phyloP scores from a whole-genome alignment of 257 asterid species.

The Ballota nigra region DNA sequence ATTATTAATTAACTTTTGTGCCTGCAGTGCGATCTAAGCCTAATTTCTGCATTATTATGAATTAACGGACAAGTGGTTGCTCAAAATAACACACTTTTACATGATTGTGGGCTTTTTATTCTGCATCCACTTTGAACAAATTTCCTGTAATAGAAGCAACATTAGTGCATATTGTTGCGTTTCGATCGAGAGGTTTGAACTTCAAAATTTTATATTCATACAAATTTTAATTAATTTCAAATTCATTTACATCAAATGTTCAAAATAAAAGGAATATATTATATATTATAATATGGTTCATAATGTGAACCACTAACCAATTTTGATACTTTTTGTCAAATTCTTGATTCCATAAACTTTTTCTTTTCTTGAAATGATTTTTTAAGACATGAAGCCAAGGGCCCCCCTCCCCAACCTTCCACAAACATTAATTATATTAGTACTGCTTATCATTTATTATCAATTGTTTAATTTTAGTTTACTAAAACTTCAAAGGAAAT shows the following conservation, averaged over 20 bases:
- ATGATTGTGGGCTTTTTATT: not conserved
- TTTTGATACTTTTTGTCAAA: no score
- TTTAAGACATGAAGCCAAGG: no score
- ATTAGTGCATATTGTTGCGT: not conserved
- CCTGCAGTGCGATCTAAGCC: slow-evolving; percentile 20
- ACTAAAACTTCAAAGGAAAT: no score
- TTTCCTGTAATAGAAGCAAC: slow-evolving; percentile 14
- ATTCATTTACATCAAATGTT: not conserved
- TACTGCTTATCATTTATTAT: no score
- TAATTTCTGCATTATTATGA: slow-evolving; percentile 3
- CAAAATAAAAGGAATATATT: no score
- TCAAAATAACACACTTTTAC: not conserved
- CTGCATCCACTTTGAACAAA: not conserved
- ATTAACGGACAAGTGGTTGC: slow-evolving; percentile 10
- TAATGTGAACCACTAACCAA: no score
- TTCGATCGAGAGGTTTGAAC: not conserved
- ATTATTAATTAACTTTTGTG: not conserved
- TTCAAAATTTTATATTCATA: not conserved
- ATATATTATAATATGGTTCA: no score
- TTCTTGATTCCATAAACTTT: no score
- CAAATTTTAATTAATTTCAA: not conserved
- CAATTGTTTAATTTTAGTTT: no score
- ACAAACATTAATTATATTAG: no score
- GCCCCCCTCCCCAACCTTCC: no score
- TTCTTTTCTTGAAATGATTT: no score